Evolutionary conservation across 2,329 filamentous ascomycete species (phyloP), one percentile per base, ranked within the genome.

Genomic region (Coniochaeta ligniaria): DNA sequence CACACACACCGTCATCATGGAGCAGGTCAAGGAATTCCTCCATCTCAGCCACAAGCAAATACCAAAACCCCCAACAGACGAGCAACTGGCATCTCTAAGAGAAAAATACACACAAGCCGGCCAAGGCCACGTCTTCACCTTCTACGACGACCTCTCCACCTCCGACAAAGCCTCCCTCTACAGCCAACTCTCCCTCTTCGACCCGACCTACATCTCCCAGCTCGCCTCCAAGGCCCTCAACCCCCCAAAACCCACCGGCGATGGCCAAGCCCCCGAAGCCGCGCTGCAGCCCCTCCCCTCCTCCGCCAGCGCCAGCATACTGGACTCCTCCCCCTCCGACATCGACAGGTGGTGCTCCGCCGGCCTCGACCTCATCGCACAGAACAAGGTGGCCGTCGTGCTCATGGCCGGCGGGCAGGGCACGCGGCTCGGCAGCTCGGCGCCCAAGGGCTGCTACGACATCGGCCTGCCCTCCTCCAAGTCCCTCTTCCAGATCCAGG

Each of bases 351-450:
- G 94, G 93, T 95, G 96, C 75, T 79, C 89, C 64, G 80, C 88
- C 11, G 90, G 91, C 60, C 80, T 98, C 33, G 94, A 92, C 72
- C 89, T 94, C 43, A 83, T 96, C 62, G 80, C 86, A 57, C 82
- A 91, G 73, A 87, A 90, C 71, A 86, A 90, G 73, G 83, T 96
- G 43, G 82, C 86, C 35, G 95, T 99, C 20, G 92, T 99, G 58
- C 84, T 99, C 70, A 96, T 99, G 91, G 95, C 95, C 61, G 95
- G 95, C 72, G 95, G 95, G 36, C 95, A 99, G 79, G 95, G 95
- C 65, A 99, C 95, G 63, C 86, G 95, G 64, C 80, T 99, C 65
- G 95, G 95, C 67, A 97, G 92, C 81, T 95, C 92, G 61, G 94
- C 89, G 20, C 95, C 95, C 67, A 99, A 99, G 81, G 95, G 95